A percentile compares a stretch with the other conserved stretches of the same genome.
phyloP scores from a whole-genome alignment of 1,284 basidiomycete genomes.

The Farysia itapuensis region DNA sequence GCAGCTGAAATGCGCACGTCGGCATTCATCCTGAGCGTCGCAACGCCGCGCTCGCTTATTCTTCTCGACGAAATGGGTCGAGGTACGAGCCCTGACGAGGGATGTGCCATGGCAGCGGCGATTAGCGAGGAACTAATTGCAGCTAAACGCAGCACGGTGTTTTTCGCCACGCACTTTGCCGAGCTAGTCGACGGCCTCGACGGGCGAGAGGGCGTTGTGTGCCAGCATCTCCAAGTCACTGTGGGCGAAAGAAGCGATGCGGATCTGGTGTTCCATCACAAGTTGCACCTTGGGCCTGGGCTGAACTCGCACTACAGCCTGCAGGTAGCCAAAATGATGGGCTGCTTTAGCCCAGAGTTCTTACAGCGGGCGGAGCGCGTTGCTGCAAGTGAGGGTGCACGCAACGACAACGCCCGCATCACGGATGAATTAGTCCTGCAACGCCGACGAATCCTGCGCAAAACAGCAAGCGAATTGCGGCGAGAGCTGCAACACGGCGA shows the following conservation, averaged over 20 bases:
- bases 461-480: neutral
- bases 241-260: slow-evolving; percentile 3
- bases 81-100: slow-evolving; percentile 82
- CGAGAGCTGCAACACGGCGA: neutral
- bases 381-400: slow-evolving; percentile 4
- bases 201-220: slow-evolving; percentile 15
- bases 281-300: slow-evolving; percentile 16
- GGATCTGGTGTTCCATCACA: slow-evolving; percentile 27
- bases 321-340: slow-evolving; percentile 35
- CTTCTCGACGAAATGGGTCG: slow-evolving; percentile 87
- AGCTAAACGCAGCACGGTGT: slow-evolving; percentile 70
- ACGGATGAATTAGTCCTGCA: neutral
- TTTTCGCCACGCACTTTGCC: slow-evolving; percentile 79
- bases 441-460: neutral
- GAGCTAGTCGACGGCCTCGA: slow-evolving; percentile 31
- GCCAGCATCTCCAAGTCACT: slow-evolving; percentile 23
- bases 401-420: neutral
- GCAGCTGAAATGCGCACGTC: slow-evolving; percentile 42
- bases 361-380: slow-evolving; percentile 10
- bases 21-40: slow-evolving; percentile 67
- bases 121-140: slow-evolving; percentile 82
- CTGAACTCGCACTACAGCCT: slow-evolving; percentile 34
- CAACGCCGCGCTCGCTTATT: slow-evolving; percentile 66
- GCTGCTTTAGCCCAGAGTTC: slow-evolving; percentile 12
- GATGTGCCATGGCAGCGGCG: slow-evolving; percentile 85